Base-by-base conservation (phyloP, 2,329 filamentous ascomycete genomes). In the Catunica adiposa region DNA sequence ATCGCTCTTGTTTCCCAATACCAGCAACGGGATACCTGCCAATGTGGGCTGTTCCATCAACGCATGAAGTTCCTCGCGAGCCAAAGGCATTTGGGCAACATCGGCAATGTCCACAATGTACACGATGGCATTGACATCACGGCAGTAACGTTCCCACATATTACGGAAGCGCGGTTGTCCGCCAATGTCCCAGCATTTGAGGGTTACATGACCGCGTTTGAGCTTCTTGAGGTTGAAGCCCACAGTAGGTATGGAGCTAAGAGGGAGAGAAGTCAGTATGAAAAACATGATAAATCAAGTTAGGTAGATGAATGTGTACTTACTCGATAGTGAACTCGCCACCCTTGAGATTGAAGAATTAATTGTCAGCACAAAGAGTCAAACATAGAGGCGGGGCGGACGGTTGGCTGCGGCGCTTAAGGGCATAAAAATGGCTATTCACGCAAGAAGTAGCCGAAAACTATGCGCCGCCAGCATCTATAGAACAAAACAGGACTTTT, bases 131-230 rank as follows among this genome's bases (percentile, higher is more conserved):
- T 94, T 95, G 62, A 97, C 92, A 54, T 89, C 92, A 61, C 89
- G 87, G 71, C 92, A 97, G 70, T 98, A 98, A 66, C 92, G 79
- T 75, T 98, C 92, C 92, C 92, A 98, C 92, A 98, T 98, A 63
- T 87, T 86, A 65, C 92, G 86, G 73, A 97, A 98, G 62, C 90
- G 81, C 63, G 92, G 90, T 71, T 98, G 92, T 55, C 92, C 92
- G 63, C 92, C 92, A 61, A 98, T 81, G 73, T 98, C 92, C 92
- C 92, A 98, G 71, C 92, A 98, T 72, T 97, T 97, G 65, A 98
- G 77, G 63, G 92, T 94, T 68, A 98, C 92, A 79, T 97, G 90
- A 63, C 92, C 92, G 66, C 92, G 90, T 72, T 96, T 89, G 64
- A 98, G 89, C 62, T 86, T 84, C 77, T 97, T 97, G 82, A 96